These are phyloP conservation scores for Colletotrichum cordylinicola DNA, from an alignment of 2,329 filamentous ascomycete species.

Conservation along the genomic window DNA sequence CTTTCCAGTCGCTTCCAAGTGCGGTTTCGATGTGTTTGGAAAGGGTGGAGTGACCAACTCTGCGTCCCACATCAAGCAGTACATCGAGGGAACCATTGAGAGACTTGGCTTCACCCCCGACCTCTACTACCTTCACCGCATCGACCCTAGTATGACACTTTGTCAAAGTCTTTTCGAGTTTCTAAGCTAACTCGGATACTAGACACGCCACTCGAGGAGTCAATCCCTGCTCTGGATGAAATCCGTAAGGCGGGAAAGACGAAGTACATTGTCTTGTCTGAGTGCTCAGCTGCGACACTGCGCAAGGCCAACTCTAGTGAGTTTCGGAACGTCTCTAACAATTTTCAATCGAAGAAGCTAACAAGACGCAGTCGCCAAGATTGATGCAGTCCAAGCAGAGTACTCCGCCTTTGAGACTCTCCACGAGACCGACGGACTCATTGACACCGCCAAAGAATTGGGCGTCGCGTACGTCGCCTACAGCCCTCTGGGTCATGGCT, in stretches of 20 bases:
- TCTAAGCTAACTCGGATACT: neutral
- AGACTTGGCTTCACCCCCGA: slow-evolving; percentile 52
- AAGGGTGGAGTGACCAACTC: slow-evolving; percentile 45
- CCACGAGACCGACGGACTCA: slow-evolving; percentile 35
- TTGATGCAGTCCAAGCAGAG: slow-evolving; percentile 51
- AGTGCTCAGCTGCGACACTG: slow-evolving; percentile 49
- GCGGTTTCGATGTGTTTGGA: slow-evolving; percentile 44
- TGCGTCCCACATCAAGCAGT: slow-evolving; percentile 48
- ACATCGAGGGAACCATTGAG: slow-evolving; percentile 55
- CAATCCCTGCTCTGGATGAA: slow-evolving; percentile 50
- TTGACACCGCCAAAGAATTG: slow-evolving; percentile 45
- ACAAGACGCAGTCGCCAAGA: slow-evolving; percentile 44
- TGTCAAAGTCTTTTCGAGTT: neutral
- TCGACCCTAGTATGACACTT: slow-evolving; percentile 43
- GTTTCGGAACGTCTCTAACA: neutral
- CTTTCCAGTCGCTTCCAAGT: slow-evolving; percentile 51
- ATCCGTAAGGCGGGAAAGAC: slow-evolving; percentile 51
- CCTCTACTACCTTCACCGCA: slow-evolving; percentile 49
- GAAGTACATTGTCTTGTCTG: slow-evolving; percentile 53
- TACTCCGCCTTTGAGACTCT: slow-evolving; percentile 38
- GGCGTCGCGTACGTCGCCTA: slow-evolving; percentile 49
- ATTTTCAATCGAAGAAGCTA: neutral
- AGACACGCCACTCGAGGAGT: slow-evolving; percentile 51
- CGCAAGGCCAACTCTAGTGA: slow-evolving; percentile 49
- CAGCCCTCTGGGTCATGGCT: slow-evolving; percentile 51